A percentile compares a stretch with the other conserved stretches of the same genome.
Conservation (phyloP, 306 rosid species). For the Acacia crassicarpa region DNA sequence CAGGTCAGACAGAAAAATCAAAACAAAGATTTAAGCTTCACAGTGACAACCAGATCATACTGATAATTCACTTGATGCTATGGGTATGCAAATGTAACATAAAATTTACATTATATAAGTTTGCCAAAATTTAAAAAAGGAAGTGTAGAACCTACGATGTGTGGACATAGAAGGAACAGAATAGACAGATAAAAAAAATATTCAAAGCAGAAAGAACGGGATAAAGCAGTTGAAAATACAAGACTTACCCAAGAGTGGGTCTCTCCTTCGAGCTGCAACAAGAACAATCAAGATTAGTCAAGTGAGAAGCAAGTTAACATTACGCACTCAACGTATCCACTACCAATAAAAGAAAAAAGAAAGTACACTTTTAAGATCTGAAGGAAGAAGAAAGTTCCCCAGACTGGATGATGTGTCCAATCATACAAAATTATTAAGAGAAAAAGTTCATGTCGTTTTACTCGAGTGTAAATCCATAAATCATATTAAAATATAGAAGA, state of each 20-base stretch:
- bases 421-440: background rate
- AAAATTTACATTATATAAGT: background rate
- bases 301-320: background rate
- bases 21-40: background rate
- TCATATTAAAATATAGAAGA: background rate
- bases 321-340: background rate
- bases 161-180: background rate
- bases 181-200: background rate
- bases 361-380: background rate
- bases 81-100: background rate
- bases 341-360: background rate
- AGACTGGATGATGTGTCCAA: background rate
- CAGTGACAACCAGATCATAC: background rate
- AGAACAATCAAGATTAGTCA: slow-evolving; percentile 23
- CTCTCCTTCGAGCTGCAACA: slow-evolving; percentile 85
- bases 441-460: background rate
- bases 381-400: background rate
- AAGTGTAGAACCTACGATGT: background rate
- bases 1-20: background rate
- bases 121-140: background rate
- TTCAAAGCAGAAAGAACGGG: background rate
- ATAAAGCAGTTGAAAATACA: background rate
- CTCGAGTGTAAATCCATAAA: background rate
- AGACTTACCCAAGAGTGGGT: slow-evolving; percentile 87
- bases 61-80: background rate